Evolutionary conservation across 768 basidiomycete genomes (phyloP).

Genomic region (Suillus ampliporus): DNA sequence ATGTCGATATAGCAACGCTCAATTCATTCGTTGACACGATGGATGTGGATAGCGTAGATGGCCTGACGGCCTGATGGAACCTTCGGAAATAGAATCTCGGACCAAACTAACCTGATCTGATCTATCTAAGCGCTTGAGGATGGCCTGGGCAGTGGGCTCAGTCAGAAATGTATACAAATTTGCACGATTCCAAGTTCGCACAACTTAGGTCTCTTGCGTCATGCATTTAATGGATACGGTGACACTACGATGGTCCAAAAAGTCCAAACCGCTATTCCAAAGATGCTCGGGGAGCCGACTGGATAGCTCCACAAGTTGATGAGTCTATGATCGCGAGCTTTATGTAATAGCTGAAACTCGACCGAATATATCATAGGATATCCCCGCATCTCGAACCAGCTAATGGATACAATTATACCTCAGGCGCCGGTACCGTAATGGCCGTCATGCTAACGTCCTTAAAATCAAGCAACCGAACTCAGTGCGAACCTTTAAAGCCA

Average conservation of each 20-base stretch:
- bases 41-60: no score
- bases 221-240: neutral
- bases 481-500: neutral
- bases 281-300: no score
- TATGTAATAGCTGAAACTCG: neutral
- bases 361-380: neutral
- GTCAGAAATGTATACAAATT: no score
- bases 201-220: neutral
- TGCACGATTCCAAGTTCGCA: no score
- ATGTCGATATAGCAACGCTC: neutral
- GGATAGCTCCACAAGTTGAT: neutral
- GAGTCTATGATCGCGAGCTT: neutral
- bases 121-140: no score
- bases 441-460: no score
- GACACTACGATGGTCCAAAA: neutral
- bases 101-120: no score
- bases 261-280: neutral
- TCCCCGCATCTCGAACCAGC: neutral
- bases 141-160: no score
- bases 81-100: no score
- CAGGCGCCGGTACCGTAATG: neutral
- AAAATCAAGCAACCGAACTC: no score
- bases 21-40: no score
- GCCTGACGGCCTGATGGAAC: neutral
- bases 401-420: neutral